Evolutionary conservation across 2,329 filamentous ascomycete genomes (phyloP), one percentile per base, ranked within the genome.

Genomic region (Hypoxylon sp.): DNA sequence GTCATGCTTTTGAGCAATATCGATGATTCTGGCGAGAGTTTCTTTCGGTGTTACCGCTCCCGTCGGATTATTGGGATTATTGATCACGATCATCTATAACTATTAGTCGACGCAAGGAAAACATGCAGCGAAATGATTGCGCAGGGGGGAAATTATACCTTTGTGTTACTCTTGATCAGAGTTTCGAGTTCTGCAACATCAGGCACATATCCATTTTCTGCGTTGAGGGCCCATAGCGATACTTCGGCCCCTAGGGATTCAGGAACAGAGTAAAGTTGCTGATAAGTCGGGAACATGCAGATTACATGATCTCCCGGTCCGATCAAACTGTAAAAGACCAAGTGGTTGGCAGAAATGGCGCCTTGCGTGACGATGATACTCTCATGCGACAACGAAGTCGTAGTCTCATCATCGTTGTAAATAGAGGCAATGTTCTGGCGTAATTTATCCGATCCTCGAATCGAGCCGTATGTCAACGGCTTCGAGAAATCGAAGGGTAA

Each of bases 241-340:
- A 95, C 88, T 51, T 90, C 82, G 1, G 89, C 90, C 0, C 91
- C 90, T 4, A 95, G 73, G 26, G 84, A 87, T 59, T 79, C 77
- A 0, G 91, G 90, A 1, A 95, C 82, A 7, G 84, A 77, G 66
- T 93, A 94, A 1, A 96, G 78, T 63, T 94, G 90, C 68, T 94
- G 89, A 64, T 94, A 95, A 1, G 90, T 93, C 8, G 91, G 91
- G 67, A 91, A 90, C 50, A 94, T 88, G 64, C 89, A 94, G 51
- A 96, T 81, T 35, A 93, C 88, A 76, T 96, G 91, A 66, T 96
- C 90, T 1, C 86, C 88, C 0, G 84, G 82, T 0, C 83, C 82
- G 2, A 94, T 67, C 5, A 94, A 75, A 1, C 86, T 78, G 68
- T 92, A 92, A 5, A 94, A 79, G 2, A 86, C 74, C n/a, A 94